Conservation (phyloP, 2,329 filamentous ascomycete species). For the Dothistroma pini region DNA sequence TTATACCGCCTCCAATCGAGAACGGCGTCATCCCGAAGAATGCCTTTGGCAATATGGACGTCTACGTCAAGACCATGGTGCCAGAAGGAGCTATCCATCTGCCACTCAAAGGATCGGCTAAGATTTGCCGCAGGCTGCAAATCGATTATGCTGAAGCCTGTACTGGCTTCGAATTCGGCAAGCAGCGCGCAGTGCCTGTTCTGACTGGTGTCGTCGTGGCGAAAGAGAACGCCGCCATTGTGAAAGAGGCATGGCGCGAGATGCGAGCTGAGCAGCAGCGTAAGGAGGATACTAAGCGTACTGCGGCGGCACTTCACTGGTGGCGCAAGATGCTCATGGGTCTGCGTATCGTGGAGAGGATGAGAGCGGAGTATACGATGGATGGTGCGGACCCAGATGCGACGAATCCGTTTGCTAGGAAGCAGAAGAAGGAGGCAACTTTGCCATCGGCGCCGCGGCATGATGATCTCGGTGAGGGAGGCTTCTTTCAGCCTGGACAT, state of each 20-base stretch:
- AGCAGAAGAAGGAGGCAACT: constrained; percentile 24
- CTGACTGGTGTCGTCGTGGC: constrained; percentile 88
- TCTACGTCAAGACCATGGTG: constrained; percentile 92
- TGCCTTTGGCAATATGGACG: constrained; percentile 91
- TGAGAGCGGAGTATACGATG: constrained; percentile 71
- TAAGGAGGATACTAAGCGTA: constrained; percentile 80
- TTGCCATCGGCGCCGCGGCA: constrained; percentile 7
- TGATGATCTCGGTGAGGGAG: constrained; percentile 36
- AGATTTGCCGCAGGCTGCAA: constrained; percentile 76
- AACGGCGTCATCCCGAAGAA: constrained; percentile 91
- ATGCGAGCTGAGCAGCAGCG: constrained; percentile 72
- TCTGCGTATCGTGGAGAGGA: constrained; percentile 73
- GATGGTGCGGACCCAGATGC: constrained; percentile 44
- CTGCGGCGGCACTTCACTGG: constrained; percentile 65
- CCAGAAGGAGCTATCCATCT: constrained; percentile 81
- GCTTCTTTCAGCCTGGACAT: constrained; percentile 41
- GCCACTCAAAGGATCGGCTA: constrained; percentile 69
- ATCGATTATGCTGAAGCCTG: constrained; percentile 94
- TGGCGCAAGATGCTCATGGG: constrained; percentile 91
- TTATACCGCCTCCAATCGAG: constrained; percentile 77
- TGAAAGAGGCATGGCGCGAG: constrained; percentile 70
- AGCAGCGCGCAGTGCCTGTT: constrained; percentile 88
- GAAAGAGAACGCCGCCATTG: constrained; percentile 67
- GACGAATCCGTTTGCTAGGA: constrained; percentile 52
- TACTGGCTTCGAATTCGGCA: constrained; percentile 93